phyloP scores from a whole-genome alignment of 495 filamentous ascomycete genomes.

The Penicillium crystallinum region DNA sequence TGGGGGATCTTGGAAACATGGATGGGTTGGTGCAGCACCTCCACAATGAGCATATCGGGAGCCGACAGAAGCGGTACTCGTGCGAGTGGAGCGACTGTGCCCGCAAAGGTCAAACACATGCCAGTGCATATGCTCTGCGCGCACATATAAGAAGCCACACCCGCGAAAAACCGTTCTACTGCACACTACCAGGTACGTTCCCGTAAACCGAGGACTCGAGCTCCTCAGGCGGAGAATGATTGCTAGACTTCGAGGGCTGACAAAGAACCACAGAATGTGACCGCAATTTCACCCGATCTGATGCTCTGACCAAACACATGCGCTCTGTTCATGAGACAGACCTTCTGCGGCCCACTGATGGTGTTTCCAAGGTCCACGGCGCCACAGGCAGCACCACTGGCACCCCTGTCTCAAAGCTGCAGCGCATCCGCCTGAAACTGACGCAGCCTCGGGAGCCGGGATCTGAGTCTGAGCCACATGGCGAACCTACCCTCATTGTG shows the following conservation, averaged over 20 bases:
- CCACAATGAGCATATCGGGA: conserved; percentile 87
- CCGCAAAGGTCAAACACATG: conserved; percentile 83
- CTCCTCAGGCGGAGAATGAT: not conserved
- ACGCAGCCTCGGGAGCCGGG: conserved; percentile 42
- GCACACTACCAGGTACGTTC: conserved; percentile 75
- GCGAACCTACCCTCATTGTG: conserved; percentile 47
- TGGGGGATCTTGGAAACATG: conserved; percentile 84
- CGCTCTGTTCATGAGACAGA: conserved; percentile 98
- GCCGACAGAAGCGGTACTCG: conserved; percentile 75
- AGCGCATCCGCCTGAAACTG: conserved; percentile 64
- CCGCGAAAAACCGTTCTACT: conserved; percentile 97
- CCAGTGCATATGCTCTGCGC: conserved; percentile 89
- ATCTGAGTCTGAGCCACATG: conserved; percentile 45
- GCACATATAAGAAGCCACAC: conserved; percentile 98
- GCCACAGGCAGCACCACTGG: conserved; percentile 21
- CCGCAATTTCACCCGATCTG: conserved; percentile 92
- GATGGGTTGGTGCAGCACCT: conserved; percentile 90
- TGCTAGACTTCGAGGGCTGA: not conserved
- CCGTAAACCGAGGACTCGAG: not conserved
- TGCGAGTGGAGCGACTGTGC: conserved; percentile 92
- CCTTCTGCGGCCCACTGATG: conserved; percentile 79
- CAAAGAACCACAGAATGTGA: conserved; percentile 67
- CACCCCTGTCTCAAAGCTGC: conserved; percentile 52
- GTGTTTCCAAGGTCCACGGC: conserved; percentile 59
- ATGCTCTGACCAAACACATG: conserved; percentile 97